Conservation (phyloP, 192 early-diverging fungal species). For the Coemansia asiatica region DNA sequence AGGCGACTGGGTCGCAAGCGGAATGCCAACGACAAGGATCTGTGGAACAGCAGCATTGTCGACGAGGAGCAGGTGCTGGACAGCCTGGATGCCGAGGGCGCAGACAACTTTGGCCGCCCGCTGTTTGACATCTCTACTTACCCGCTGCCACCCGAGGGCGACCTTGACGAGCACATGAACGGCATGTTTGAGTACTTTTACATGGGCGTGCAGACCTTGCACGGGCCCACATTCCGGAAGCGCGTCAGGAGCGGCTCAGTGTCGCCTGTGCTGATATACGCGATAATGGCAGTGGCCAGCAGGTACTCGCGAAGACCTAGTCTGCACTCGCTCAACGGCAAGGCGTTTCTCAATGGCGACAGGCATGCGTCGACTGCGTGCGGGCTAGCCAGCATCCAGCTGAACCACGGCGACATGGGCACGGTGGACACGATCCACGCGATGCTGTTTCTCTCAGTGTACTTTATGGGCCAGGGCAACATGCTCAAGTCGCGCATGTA, state of each 20-base stretch:
- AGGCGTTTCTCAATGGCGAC: constrained; percentile 54
- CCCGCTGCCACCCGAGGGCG: constrained; percentile 24
- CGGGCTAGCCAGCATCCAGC: constrained; percentile 44
- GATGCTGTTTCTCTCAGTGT: constrained; percentile 54
- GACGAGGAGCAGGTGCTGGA: constrained; percentile 49
- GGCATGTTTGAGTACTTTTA: constrained; percentile 57
- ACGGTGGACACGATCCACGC: constrained; percentile 45
- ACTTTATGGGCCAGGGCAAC: constrained; percentile 56
- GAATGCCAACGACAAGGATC: constrained; percentile 11
- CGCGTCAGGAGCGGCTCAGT: constrained; percentile 28
- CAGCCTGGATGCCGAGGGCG: constrained; percentile 36
- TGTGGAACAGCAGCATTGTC: constrained; percentile 21
- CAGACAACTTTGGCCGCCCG: constrained; percentile 47
- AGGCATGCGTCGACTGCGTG: constrained; percentile 48
- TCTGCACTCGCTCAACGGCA: constrained; percentile 54
- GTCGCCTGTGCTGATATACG: constrained; percentile 51
- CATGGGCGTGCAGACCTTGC: constrained; percentile 51
- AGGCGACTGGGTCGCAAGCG: constrained; percentile 10
- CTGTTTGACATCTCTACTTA: constrained; percentile 37
- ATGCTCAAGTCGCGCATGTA: constrained; percentile 57
- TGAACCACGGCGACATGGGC: constrained; percentile 46
- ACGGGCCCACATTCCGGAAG: constrained; percentile 40
- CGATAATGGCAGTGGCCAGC: constrained; percentile 54
- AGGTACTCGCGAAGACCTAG: constrained; percentile 53
- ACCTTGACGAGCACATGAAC: constrained; percentile 50